A percentile compares a stretch with the other conserved stretches of the same genome.
Conservation (phyloP, 441 rosid species). For the Gossypium trilobum region DNA sequence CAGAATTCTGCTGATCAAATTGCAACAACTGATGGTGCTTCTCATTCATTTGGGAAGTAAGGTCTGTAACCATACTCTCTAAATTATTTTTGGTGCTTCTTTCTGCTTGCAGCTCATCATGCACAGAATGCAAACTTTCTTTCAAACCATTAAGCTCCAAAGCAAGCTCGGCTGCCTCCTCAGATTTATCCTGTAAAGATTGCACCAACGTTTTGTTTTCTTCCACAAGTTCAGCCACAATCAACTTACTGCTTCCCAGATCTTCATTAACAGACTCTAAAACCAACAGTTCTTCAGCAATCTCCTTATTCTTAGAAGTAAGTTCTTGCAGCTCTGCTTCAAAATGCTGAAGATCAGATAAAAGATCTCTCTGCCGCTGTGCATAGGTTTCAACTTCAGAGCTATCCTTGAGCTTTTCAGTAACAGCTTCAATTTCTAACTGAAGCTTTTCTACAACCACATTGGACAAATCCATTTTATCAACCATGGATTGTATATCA, state of each 20-base stretch:
- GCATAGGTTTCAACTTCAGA: constrained; percentile 45
- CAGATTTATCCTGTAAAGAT: constrained; percentile 46
- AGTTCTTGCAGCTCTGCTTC: constrained; percentile 55
- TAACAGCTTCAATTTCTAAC: constrained; percentile 48
- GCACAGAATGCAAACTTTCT: constrained; percentile 33
- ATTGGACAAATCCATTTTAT: constrained; percentile 45
- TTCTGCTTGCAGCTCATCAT: constrained; percentile 46
- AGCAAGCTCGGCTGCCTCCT: constrained; percentile 40
- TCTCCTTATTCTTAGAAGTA: constrained; percentile 42
- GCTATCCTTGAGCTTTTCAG: constrained; percentile 41
- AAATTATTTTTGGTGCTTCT: constrained; percentile 43
- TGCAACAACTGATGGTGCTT: constrained; percentile 45
- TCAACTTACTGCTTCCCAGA: constrained; percentile 46
- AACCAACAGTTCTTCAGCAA: constrained; percentile 47
- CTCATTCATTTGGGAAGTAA: constrained; percentile 49
- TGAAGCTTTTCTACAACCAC: constrained; percentile 52
- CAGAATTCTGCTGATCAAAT: constrained; percentile 47
- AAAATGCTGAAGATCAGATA: constrained; percentile 48
- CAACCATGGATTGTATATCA: constrained; percentile 35
- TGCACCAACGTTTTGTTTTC: constrained; percentile 47
- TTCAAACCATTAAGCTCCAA: constrained; percentile 42
- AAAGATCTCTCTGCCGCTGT: constrained; percentile 37
- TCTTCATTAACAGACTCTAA: constrained; percentile 46
- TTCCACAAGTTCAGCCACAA: constrained; percentile 42
- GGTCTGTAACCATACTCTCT: constrained; percentile 39